Evolutionary conservation across 371 early-diverging fungal genomes (phyloP), one percentile per base, ranked within the genome.

Genomic region (Rhizopus delemar): DNA sequence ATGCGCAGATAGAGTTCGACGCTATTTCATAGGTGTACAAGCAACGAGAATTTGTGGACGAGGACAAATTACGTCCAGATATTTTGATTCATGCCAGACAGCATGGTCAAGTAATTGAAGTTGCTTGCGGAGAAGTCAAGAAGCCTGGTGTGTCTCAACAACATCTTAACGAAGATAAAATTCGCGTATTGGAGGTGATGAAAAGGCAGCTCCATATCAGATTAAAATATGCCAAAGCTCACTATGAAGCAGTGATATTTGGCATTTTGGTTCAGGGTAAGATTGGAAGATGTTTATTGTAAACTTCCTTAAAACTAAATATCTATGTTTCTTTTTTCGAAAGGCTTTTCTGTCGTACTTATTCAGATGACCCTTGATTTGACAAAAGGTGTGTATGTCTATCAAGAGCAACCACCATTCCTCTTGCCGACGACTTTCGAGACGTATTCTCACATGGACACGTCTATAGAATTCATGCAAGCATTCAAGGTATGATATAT

Each of bases 201-300:
- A 55, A 55, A n/a, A 1, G 46, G 5, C 46, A 55, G 29, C 7
- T 55, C 1, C 56, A 55, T 55, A 13, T 55, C 5, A 36, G 36
- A 9, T 12, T 54, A 28, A 54, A 29, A 54, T 41, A 41, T 54
- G 41, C 29, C 3, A 41, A 54, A 54, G 2, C 28, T 3, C 28
- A 3, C 2, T 3, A 54, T 41, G 43, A 54, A 31, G 32, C 32
- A 22, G 43, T 41, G 5, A 41, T 28, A 3, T 54, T 54, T 54
- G 54, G 54, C 3, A 54, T 54, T 43, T 31, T 54, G 11, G 54
- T 54, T 22, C 41, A 41, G 4, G 54, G 54, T 54, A 54, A 43
- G 43, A 2, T 15, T 52, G 3, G 4, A 52, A 35, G 38, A 38
- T 52, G 39, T 13, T 38, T 52, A 38, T 34, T 52, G 15, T 52